phyloP scores from a whole-genome alignment of 257 asterid species.

The Fraxinus americana region DNA sequence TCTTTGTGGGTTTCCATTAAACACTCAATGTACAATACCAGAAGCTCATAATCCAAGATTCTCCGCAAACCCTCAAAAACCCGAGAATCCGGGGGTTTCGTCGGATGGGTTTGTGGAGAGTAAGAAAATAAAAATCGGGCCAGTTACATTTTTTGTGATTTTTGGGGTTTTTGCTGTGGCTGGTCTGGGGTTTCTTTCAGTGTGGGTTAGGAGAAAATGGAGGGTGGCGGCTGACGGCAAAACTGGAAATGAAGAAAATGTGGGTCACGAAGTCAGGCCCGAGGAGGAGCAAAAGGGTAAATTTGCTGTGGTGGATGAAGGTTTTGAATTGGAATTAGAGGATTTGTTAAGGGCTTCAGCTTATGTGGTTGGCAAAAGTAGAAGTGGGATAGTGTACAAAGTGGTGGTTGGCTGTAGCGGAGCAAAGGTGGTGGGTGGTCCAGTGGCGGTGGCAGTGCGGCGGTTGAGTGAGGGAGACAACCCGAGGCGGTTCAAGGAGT shows the following conservation, averaged over 20 bases:
- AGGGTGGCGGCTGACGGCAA: constrained; percentile 40
- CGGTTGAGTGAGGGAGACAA: constrained; percentile 85
- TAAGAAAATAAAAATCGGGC: constrained; percentile 39
- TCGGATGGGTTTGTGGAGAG: constrained; percentile 40
- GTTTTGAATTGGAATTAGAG: constrained; percentile 80
- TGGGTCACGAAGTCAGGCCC: constrained; percentile 32
- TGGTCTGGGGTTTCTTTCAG: constrained; percentile 54
- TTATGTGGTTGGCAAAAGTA: constrained; percentile 91
- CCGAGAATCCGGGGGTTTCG: constrained; percentile 40
- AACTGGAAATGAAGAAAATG: constrained; percentile 47
- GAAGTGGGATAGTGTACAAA: constrained; percentile 87
- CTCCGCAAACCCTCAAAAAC: constrained; percentile 46
- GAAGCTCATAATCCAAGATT: constrained; percentile 64
- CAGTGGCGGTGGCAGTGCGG: constrained; percentile 73
- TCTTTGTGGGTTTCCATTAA: constrained; percentile 91
- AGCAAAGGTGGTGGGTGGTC: constrained; percentile 43
- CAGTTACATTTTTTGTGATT: constrained; percentile 54
- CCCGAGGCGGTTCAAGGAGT: constrained; percentile 73
- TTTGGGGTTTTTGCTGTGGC: constrained; percentile 58
- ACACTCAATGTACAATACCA: constrained; percentile 53
- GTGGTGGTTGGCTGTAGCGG: constrained; percentile 80
- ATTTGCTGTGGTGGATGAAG: constrained; percentile 73
- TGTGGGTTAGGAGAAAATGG: constrained; percentile 68
- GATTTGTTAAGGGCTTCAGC: constrained; percentile 98
- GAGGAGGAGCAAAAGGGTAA: constrained; percentile 83